Evolutionary conservation across 2,329 filamentous ascomycete genomes (phyloP), one percentile per base, ranked within the genome.

Genomic region (Phoma sp.): DNA sequence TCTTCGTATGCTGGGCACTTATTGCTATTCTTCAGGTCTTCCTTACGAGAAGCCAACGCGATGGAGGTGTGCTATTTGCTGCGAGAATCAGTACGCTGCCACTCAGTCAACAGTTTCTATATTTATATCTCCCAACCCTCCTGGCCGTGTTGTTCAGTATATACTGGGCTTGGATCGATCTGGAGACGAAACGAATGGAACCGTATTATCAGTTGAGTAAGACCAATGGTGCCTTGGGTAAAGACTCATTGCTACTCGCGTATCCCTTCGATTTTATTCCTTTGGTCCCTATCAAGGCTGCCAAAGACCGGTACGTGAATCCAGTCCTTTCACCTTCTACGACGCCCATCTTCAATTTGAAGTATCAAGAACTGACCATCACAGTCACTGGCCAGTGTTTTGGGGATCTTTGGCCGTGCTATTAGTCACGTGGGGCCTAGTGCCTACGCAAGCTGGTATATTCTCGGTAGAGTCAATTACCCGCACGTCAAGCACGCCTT

Each of bases 161-260:
- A 1, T 40, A 81, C 0, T 88, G 85, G 84, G 79, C 76, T 2
- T 86, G 84, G 83, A 77, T 87, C 0, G 85, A 88, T 45, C 65
- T 88, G 0, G 83, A 88, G 32, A 73, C 79, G 0, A 85, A 86
- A 54, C 63, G 86, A 0, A 73, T 88, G 39, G 84, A 88, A 31
- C 85, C 85, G 0, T 88, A 81, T 75, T 80, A 85, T 10, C 83
- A 87, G 21, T 50, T 88, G 0, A 85, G 84, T 0, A 80, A 77
- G 9, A 13, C 61, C 0, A 60, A 65, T 0, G 85, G 84, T 0
- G 81, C 81, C 0, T 61, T 60, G 0, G 83, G 76, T 0, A 68
- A 74, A 6, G 62, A 82, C 0, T 85, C 83, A 0, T 15, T 88
- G 0, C 70, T 85, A 0, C 43, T 88, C 0, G 76, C 80, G 0